phyloP scores from a whole-genome alignment of 1,284 basidiomycete species.

The Apiotrichum siamense region DNA sequence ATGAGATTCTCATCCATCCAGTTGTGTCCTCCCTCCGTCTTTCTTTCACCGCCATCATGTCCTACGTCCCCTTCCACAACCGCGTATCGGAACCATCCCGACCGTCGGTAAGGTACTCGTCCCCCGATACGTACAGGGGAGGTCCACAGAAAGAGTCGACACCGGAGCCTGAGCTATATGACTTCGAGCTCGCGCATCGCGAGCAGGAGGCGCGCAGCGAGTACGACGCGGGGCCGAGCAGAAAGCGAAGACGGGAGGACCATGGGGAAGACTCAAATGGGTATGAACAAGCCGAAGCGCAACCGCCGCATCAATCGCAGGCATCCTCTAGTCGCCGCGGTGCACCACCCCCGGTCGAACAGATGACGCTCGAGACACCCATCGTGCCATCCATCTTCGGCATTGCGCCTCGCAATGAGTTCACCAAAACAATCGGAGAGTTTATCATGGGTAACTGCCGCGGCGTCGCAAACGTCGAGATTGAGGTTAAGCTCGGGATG shows the following conservation, averaged over 20 bases:
- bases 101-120: constrained; percentile 27
- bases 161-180: background rate
- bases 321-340: background rate
- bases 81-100: constrained; percentile 14
- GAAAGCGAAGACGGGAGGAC: constrained; percentile 27
- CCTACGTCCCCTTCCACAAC: constrained; percentile 36
- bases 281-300: background rate
- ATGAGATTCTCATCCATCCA: too few relatives aligned
- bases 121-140: constrained; percentile 31
- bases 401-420: constrained; percentile 88
- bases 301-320: background rate
- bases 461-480: constrained; percentile 52
- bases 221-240: constrained; percentile 20
- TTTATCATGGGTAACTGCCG: constrained; percentile 57
- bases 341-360: background rate
- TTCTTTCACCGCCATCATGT: constrained; percentile 3
- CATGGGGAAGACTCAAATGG: background rate
- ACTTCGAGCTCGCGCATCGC: background rate
- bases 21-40: too few relatives aligned
- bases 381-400: constrained; percentile 83
- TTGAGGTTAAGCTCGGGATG: constrained; percentile 89
- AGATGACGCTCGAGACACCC: constrained; percentile 1
- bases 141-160: background rate
- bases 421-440: constrained; percentile 83
- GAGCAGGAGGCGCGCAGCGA: too few relatives aligned